Percentiles rank a stretch among this genome's conserved stretches.
Conservation (phyloP, 768 basidiomycete genomes). For the Leccinum imitatum region DNA sequence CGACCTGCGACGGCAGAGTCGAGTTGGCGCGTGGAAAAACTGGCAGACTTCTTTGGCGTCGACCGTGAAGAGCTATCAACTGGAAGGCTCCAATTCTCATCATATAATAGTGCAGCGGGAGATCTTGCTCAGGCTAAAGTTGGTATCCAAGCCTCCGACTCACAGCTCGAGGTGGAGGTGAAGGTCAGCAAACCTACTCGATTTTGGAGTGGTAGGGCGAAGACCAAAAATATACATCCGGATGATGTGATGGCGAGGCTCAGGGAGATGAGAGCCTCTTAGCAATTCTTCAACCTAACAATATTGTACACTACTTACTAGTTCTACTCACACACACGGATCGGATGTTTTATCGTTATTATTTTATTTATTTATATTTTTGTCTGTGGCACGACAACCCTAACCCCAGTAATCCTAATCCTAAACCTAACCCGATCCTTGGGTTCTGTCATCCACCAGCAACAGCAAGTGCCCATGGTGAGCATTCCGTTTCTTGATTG, state of each 20-base stretch:
- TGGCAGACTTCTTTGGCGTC: slow-evolving; percentile 20
- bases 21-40: slow-evolving; percentile 14
- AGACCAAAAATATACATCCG: slow-evolving; percentile 37
- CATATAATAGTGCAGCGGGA: slow-evolving; percentile 2
- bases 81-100: background rate
- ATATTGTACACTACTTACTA: background rate
- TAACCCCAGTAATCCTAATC: slow-evolving; percentile 20
- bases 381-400: slow-evolving; percentile 6
- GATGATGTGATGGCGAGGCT: slow-evolving; percentile 45
- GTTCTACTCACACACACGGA: background rate
- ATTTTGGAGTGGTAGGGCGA: slow-evolving; percentile 39
- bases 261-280: slow-evolving; percentile 40
- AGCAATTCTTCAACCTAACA: background rate
- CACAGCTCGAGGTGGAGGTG: slow-evolving; percentile 37
- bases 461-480: slow-evolving; percentile 19
- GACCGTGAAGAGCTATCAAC: slow-evolving; percentile 1
- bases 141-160: background rate
- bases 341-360: background rate
- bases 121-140: slow-evolving; percentile 1
- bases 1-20: slow-evolving; percentile 8
- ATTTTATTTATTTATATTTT: background rate
- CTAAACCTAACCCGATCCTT: slow-evolving; percentile 35
- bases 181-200: slow-evolving; percentile 36
- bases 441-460: slow-evolving; percentile 24
- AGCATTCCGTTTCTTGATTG: slow-evolving; percentile 4